Conservation (phyloP, 1,284 basidiomycete genomes). For the Paramarasmius palmivorus region DNA sequence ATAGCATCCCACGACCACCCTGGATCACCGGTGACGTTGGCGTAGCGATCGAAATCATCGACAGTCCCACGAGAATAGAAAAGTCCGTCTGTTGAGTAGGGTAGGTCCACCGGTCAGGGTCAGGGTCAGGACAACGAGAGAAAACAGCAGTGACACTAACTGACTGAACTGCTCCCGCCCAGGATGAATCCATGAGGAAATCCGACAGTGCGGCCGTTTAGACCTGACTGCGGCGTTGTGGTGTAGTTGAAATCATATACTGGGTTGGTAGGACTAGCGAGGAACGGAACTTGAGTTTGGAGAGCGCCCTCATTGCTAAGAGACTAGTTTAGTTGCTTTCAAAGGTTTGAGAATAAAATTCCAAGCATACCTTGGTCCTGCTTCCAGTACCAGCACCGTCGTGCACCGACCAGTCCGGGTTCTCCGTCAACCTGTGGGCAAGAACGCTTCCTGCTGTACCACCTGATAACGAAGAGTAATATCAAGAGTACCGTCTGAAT, state of each 20-base stretch:
- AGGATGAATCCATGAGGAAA: background rate
- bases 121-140: too few relatives aligned
- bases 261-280: slow-evolving; percentile 12
- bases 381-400: slow-evolving; percentile 41
- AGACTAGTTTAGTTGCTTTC: background rate
- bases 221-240: background rate
- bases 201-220: background rate
- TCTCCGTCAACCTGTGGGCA: slow-evolving; percentile 42
- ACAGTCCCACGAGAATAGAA: too few relatives aligned
- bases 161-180: slow-evolving; percentile 4
- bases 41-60: too few relatives aligned
- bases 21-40: too few relatives aligned
- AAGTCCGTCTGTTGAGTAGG: too few relatives aligned
- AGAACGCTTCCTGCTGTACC: slow-evolving; percentile 27
- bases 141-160: background rate
- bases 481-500: too few relatives aligned
- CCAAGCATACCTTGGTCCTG: slow-evolving; percentile 26
- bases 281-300: too few relatives aligned
- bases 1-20: too few relatives aligned
- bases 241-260: background rate
- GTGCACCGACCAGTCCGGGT: slow-evolving; percentile 29
- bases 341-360: background rate
- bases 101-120: too few relatives aligned
- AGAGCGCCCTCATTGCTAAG: slow-evolving; percentile 24
- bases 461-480: slow-evolving; percentile 4